Conservation (phyloP, 192 early-diverging fungal genomes). For the Ramicandelaber brevisporus region DNA sequence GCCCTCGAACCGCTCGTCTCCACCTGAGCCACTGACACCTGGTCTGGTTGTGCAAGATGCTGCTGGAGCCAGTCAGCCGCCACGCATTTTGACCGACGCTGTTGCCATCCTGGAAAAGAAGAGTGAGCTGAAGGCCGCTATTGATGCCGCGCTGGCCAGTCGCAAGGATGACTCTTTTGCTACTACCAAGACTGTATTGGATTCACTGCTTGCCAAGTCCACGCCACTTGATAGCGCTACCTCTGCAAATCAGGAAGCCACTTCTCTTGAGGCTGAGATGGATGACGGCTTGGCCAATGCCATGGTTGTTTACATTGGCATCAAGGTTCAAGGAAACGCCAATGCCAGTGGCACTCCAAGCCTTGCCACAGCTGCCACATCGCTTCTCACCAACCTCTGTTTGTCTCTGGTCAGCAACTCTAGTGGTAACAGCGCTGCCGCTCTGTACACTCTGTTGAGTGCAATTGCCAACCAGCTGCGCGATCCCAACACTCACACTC, state of each 20-base stretch:
- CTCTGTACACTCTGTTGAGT: conserved; percentile 68
- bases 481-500: conserved; percentile 92
- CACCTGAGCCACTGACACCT: conserved; percentile 91
- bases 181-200: conserved; percentile 37
- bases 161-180: conserved; percentile 15
- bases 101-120: conserved; percentile 25
- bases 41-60: no score
- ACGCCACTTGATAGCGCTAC: no score
- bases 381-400: no score
- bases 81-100: conserved; percentile 76
- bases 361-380: no score
- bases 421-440: conserved; percentile 20
- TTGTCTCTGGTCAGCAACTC: no score
- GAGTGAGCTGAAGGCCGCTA: conserved; percentile 34
- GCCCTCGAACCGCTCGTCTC: conserved; percentile 75
- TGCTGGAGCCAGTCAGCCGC: no score
- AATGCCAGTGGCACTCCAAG: no score
- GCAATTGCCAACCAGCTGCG: conserved; percentile 91
- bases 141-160: conserved; percentile 45
- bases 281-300: no score
- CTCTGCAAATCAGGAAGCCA: no score
- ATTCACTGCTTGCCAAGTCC: conserved; percentile 41
- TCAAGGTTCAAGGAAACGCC: no score
- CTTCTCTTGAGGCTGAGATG: no score
- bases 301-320: no score